Evolutionary conservation across 2,329 filamentous ascomycete species (phyloP).

Genomic region (Leptodontidium sp.): DNA sequence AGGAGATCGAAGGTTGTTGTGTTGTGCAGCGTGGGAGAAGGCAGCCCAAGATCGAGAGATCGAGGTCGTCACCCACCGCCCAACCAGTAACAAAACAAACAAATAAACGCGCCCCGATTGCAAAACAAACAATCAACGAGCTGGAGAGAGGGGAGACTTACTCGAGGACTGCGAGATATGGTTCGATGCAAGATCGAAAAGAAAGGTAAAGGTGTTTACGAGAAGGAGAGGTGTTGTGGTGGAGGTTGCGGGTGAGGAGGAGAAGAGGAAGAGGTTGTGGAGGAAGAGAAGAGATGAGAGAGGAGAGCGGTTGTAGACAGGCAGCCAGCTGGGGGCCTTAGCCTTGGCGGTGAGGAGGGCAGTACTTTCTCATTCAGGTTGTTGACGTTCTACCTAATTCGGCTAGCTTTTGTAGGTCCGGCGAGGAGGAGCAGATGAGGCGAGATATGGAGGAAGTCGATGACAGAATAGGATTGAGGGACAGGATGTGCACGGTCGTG

Average conservation of each 20-base stretch:
- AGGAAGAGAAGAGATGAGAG: not conserved
- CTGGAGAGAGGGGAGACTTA: not conserved
- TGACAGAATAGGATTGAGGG: not conserved
- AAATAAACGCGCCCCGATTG: not conserved
- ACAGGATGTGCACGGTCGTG: too few relatives aligned
- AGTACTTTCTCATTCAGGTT: not conserved
- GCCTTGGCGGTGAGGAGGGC: slow-evolving; percentile 5
- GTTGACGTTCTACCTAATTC: slow-evolving; percentile 9
- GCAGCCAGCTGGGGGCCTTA: not conserved
- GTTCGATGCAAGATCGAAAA: not conserved
- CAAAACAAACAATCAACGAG: not conserved
- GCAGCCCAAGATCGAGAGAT: slow-evolving; percentile 1
- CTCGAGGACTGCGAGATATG: slow-evolving; percentile 3
- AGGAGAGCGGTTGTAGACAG: not conserved
- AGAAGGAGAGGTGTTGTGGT: slow-evolving; percentile 2
- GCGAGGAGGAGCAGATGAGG: not conserved
- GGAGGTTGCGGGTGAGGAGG: slow-evolving; percentile 4
- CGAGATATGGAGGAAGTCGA: not conserved
- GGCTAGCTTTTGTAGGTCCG: not conserved
- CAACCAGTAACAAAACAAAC: not conserved
- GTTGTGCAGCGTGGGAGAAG: not conserved
- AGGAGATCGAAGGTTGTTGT: not conserved
- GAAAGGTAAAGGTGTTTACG: not conserved
- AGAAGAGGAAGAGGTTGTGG: not conserved
- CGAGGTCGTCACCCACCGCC: not conserved